phyloP scores from a whole-genome alignment of 2,329 filamentous ascomycete genomes.

The Elsinoe fawcettii region DNA sequence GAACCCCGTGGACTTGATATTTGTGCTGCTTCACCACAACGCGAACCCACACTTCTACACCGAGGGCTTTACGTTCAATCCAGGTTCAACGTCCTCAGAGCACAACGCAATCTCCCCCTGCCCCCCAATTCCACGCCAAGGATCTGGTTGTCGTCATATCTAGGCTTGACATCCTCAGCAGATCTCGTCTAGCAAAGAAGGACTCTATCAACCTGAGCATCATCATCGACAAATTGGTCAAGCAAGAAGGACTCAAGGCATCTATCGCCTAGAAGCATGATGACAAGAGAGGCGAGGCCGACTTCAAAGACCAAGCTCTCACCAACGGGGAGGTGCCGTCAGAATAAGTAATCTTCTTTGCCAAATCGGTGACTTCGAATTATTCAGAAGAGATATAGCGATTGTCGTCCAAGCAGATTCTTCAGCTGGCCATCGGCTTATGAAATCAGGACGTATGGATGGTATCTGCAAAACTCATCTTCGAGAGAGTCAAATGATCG shows the following conservation, averaged over 20 bases:
- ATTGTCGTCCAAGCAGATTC: no score
- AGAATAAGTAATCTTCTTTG: no score
- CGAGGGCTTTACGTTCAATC: constrained; percentile 8
- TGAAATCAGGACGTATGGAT: no score
- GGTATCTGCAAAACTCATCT: no score
- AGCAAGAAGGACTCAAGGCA: neutral
- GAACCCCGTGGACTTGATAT: neutral
- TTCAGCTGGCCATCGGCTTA: no score
- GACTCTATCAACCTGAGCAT: neutral
- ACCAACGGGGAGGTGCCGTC: neutral
- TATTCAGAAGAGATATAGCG: no score
- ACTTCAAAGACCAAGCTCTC: neutral
- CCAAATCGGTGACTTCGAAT: no score
- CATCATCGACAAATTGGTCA: neutral
- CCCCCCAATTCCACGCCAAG: no score
- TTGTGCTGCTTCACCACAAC: constrained; percentile 1
- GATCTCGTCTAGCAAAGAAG: neutral
- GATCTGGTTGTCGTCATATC: no score
- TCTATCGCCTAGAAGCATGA: neutral
- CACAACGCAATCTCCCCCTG: no score
- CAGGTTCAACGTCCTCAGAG: no score
- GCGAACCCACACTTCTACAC: constrained; percentile 12
- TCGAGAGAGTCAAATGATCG: no score
- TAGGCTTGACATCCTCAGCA: neutral
- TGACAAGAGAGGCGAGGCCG: neutral